phyloP scores from a whole-genome alignment of 2,329 filamentous ascomycete genomes.

The Fusarium begoniae region DNA sequence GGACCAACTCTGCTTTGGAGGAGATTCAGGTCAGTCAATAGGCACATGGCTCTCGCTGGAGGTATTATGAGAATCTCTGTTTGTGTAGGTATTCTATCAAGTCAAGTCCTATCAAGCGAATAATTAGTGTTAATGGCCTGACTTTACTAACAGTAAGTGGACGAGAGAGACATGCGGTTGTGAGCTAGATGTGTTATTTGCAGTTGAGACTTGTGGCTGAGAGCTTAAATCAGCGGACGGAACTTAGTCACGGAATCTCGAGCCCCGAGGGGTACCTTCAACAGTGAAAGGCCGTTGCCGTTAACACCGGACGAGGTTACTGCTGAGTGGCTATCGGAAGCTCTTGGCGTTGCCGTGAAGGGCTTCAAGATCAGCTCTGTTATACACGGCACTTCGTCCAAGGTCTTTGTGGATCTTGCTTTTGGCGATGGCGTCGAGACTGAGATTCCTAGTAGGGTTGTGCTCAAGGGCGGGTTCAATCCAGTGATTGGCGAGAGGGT shows the following conservation, averaged over 20 bases:
- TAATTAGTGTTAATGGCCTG: not conserved
- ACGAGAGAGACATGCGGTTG: not conserved
- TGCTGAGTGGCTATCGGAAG: not conserved
- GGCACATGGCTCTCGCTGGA: too few relatives aligned
- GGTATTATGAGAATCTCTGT: rapidly evolving
- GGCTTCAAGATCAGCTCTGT: not conserved
- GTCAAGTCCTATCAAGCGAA: not conserved
- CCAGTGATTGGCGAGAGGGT: not conserved
- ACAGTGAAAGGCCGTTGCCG: not conserved
- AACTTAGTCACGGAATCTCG: not conserved
- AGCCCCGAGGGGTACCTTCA: not conserved
- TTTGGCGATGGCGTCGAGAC: not conserved
- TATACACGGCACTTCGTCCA: not conserved
- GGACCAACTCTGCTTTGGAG: not conserved
- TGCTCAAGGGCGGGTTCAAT: not conserved
- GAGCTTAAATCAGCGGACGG: too few relatives aligned
- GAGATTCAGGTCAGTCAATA: too few relatives aligned
- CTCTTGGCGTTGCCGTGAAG: not conserved
- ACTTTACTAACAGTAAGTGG: not conserved
- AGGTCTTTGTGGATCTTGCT: not conserved
- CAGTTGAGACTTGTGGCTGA: too few relatives aligned
- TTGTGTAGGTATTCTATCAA: rapidly evolving
- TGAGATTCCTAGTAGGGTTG: not conserved
- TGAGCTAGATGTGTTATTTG: too few relatives aligned
- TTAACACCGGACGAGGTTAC: not conserved